Conservation (phyloP, 2,329 filamentous ascomycete species). For the Arthrobotrys sphaeroides region DNA sequence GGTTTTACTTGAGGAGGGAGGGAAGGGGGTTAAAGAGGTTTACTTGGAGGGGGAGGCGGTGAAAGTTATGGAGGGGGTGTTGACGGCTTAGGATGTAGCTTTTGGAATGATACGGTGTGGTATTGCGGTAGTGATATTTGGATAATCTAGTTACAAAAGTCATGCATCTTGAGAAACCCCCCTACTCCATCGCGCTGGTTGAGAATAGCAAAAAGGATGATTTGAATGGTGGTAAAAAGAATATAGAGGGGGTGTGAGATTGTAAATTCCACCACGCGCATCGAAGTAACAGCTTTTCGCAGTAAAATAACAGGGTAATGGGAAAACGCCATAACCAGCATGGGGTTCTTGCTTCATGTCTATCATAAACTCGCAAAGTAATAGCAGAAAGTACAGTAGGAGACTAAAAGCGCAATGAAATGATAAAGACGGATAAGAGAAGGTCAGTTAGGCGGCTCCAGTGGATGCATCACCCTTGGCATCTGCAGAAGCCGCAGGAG, state of each 20-base stretch:
- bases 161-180: background rate
- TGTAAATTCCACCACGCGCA: background rate
- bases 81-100: slow-evolving; percentile 16
- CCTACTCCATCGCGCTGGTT: slow-evolving; percentile 20
- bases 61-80: slow-evolving; percentile 54
- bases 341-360: background rate
- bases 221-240: background rate
- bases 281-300: slow-evolving; percentile 19
- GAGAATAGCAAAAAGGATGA: background rate
- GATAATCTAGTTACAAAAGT: background rate
- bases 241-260: slow-evolving; percentile 42
- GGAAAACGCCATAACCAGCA: slow-evolving; percentile 25
- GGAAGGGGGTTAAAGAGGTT: slow-evolving; percentile 49
- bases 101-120: too few relatives aligned
- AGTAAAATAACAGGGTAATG: background rate
- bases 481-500: background rate
- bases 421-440: background rate
- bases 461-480: background rate
- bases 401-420: background rate
- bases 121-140: background rate
- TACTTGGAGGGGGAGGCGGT: slow-evolving; percentile 51
- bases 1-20: slow-evolving; percentile 57
- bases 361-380: background rate
- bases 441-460: background rate
- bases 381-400: background rate